Conservation (phyloP, 768 basidiomycete species). For the Cystofilobasidium ferigula region DNA sequence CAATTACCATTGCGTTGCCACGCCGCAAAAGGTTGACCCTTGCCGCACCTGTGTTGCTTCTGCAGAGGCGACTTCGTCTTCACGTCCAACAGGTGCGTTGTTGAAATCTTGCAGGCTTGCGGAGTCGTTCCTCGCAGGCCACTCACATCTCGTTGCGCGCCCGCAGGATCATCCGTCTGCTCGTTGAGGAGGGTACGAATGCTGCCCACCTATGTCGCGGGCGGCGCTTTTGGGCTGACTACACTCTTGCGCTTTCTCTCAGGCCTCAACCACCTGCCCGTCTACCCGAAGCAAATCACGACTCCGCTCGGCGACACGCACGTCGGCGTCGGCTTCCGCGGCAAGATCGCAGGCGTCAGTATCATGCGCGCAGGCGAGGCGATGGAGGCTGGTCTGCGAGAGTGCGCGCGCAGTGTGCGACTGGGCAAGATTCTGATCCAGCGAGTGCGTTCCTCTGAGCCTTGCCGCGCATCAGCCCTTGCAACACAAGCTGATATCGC, state of each 20-base stretch:
- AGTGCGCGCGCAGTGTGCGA: conserved; percentile 78
- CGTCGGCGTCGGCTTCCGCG: conserved; percentile 87
- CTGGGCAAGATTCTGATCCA: conserved; percentile 99
- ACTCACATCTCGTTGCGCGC: conserved; percentile 43
- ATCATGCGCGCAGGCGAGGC: conserved; percentile 52
- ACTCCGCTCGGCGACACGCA: conserved; percentile 59
- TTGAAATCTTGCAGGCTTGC: neutral
- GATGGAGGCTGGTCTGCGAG: conserved; percentile 93
- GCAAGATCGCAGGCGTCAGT: conserved; percentile 91
- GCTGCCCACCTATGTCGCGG: conserved; percentile 38
- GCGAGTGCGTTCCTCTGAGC: conserved; percentile 47
- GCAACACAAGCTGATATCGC: neutral
- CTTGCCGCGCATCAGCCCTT: neutral
- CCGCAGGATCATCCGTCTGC: conserved; percentile 52
- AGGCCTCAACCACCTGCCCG: conserved; percentile 76
- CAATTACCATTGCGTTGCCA: neutral
- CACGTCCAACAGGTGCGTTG: conserved; percentile 54
- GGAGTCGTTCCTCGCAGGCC: neutral
- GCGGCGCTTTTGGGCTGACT: conserved; percentile 31
- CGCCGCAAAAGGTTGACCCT: neutral
- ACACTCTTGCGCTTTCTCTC: conserved; percentile 42
- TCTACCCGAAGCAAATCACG: conserved; percentile 48
- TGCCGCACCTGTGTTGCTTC: neutral
- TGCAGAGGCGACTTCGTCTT: conserved; percentile 84
- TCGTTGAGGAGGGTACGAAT: conserved; percentile 44